These are phyloP conservation scores for Iris pallida DNA, from an alignment of 116 monocot genomes.

Conservation along the genomic window DNA sequence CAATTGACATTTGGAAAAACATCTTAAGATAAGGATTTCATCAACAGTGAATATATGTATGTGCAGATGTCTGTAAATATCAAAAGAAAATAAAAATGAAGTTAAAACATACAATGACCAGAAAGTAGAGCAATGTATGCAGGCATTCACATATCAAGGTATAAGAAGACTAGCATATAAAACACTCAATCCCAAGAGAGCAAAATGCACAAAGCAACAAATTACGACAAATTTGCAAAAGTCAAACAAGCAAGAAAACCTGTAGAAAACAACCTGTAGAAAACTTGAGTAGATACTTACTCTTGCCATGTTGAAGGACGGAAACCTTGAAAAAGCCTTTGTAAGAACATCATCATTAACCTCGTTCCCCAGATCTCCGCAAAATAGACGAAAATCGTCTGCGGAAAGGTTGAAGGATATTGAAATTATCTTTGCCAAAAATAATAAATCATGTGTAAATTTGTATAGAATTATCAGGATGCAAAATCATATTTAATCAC, in stretches of 20 bases:
- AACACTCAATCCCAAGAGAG: background rate
- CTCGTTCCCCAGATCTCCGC: conserved; percentile 94
- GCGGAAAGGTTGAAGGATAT: conserved; percentile 11
- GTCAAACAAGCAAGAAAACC: background rate
- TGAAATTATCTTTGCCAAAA: background rate
- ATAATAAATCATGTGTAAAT: background rate
- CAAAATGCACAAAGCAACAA: background rate
- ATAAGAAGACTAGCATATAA: background rate
- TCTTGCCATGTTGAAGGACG: conserved; percentile 85
- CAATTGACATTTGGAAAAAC: too few species aligned
- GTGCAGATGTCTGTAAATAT: too few species aligned
- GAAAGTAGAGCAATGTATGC: too few species aligned
- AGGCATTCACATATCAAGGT: background rate
- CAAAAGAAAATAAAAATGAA: too few species aligned
- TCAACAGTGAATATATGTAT: too few species aligned
- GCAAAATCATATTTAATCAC: background rate
- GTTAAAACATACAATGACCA: too few species aligned
- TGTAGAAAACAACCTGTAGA: background rate
- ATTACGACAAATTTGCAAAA: too few species aligned
- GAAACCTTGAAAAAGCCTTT: conserved; percentile 84
- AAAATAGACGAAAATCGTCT: conserved; percentile 90
- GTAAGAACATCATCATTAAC: conserved; percentile 95
- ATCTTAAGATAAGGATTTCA: too few species aligned
- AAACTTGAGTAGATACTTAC: conserved; percentile 38
- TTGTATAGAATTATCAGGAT: background rate